Base-by-base conservation (phyloP, 2,329 filamentous ascomycete species). In the Aspergillus thermomutatus region DNA sequence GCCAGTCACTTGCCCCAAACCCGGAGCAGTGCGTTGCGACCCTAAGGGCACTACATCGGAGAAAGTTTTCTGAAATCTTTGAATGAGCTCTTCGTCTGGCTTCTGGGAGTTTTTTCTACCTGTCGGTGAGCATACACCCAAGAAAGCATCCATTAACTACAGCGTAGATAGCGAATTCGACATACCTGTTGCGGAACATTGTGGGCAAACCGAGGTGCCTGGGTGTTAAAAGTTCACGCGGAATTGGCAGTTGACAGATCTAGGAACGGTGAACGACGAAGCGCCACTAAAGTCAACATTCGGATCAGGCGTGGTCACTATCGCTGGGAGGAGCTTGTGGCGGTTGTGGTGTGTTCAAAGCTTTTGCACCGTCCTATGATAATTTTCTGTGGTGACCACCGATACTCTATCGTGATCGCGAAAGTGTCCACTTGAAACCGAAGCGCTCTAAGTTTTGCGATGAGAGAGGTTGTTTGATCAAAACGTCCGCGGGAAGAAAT, bases 31-130 rank as follows among this genome's bases (percentile, higher is more conserved):
- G 62, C 62, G 77, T 68, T 68, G 77, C 68, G 64, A 72, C 66
- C 64, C 78, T 67, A 53, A 80, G 68, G 56, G 78, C 55, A 82
- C 79, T 60, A 95, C 80, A 66, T 92, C 86, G 49, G 91, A 89
- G 69, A 96, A 96, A 64, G 85, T 87, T 68, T 90, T 85, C 73
- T 90, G 90, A 78, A 96, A 96, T 73, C 86, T 87, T 75, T 87
- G 87, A 72, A 94, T 87, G 70, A 96, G 83, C 68, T 92, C 90
- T 71, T 92, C 89, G 73, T 86, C 87, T 55, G 92, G 92, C 79
- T 96, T 96, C 75, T 92, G 90, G 55, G 89, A 87, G 74, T 85
- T 91, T 69, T 84, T 90, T 77, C 88, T 90, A 64, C 57, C 64
- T 50, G 48, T 6, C 3, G 25, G 52, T 52, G 50, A 56, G 41